These are phyloP conservation scores for Kregervanrija fluxuum DNA, from an alignment of 805 yeast genomes.

Conservation along the genomic window DNA sequence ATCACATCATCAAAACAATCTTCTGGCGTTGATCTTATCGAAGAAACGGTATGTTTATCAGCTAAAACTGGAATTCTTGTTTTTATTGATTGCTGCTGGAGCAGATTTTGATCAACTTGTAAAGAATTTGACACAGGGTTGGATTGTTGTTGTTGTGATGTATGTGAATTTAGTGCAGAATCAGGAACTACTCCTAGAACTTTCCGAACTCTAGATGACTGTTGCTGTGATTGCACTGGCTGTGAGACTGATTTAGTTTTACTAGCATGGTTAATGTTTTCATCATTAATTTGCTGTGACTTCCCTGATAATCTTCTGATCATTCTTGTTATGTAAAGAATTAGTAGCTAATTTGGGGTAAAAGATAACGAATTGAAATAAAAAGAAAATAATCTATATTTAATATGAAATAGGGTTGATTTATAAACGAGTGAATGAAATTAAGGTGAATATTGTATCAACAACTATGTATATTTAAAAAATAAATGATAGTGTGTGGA, in stretches of 20 bases:
- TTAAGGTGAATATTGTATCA: too few species aligned
- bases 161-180: conserved; percentile 17
- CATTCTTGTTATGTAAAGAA: conserved; percentile 4
- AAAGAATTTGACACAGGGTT: conserved; percentile 1
- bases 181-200: conserved; percentile 25
- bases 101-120: conserved; percentile 1
- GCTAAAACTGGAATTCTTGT: conserved; percentile 14
- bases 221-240: not conserved
- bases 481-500: too few species aligned
- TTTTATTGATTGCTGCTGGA: conserved; percentile 1
- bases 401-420: too few species aligned
- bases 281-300: conserved; percentile 17
- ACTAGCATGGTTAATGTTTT: conserved; percentile 13
- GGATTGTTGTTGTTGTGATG: conserved; percentile 3
- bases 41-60: conserved; percentile 3
- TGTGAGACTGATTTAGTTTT: conserved; percentile 2
- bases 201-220: conserved; percentile 14
- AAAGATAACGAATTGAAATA: too few species aligned
- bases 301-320: conserved; percentile 14
- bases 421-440: too few species aligned
- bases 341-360: too few species aligned
- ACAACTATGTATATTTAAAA: too few species aligned
- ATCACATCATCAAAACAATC: not conserved
- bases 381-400: too few species aligned
- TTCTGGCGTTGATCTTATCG: not conserved